Evolutionary conservation across 2,329 filamentous ascomycete species (phyloP), one percentile per base, ranked within the genome.

Genomic region (Lachnellula hyalina): DNA sequence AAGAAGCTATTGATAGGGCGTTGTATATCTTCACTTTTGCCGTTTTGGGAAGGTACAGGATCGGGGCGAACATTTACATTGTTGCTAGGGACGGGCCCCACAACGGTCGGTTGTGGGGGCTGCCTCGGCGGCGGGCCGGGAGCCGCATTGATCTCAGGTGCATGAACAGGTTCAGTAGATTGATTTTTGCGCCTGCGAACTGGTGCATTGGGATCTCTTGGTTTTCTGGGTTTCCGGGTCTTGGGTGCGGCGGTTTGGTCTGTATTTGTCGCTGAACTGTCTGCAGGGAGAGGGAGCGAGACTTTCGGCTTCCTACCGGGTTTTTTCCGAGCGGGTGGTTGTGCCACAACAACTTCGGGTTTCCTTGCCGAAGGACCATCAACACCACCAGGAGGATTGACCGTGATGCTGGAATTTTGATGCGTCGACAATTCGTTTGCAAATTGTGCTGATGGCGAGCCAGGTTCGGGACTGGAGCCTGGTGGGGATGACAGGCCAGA

Each of bases 261-360:
- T 14, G 79, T 74, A 17, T 73, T 70, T 66, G 53, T 67, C 67
- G 54, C 72, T 72, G 70, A 50, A 70, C 67, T 52, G 66, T 66
- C 67, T 74, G 75, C 54, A 71, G 69, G 57, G 36, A 34, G 56
- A 23, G 19, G 32, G 5, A 32, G 77, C 75, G 54, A 65, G 57
- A 74, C 81, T 66, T 78, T 87, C 65, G 83, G 82, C 66, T 86
- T 86, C 49, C 83, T 78, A 21, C 82, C 83, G 19, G 83, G 82
- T 71, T 86, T 86, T 71, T 84, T 84, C 4, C 82, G 72, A 17
- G 61, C 42, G 14, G 49, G 35, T 45, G 15, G 36, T 34, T 36
- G 35, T 45, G n/a, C 12, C 11, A n/a, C 23, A 41, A 19, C 42
- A 12, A 40, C 17, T 36, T 45, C 44, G 35, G 58, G 61, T 57